phyloP scores from a whole-genome alignment of 345 rosid genomes.

The Syzygium jambos region DNA sequence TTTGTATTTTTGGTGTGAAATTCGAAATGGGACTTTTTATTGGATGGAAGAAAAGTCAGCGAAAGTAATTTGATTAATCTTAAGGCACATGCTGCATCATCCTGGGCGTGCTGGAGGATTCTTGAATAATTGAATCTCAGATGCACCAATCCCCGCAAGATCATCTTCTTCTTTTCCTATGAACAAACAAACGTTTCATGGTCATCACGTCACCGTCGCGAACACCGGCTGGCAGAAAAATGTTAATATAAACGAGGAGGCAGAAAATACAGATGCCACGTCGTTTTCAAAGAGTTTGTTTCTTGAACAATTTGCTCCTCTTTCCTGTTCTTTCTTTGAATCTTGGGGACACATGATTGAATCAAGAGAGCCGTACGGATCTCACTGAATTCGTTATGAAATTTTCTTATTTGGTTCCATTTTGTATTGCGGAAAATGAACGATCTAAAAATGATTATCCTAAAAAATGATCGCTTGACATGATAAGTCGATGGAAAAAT shows the following conservation, averaged over 20 bases:
- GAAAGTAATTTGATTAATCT: neutral
- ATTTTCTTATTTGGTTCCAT: fast-evolving
- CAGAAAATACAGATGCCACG: neutral
- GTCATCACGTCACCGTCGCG: neutral
- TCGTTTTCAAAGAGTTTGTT: neutral
- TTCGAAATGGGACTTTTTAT: neutral
- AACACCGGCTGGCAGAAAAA: neutral
- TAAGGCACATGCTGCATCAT: neutral
- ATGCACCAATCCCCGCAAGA: neutral
- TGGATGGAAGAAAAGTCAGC: neutral
- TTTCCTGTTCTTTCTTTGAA: neutral
- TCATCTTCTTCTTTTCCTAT: neutral
- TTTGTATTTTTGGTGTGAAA: neutral
- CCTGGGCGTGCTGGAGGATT: neutral
- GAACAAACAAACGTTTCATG: neutral
- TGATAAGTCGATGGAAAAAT: no score
- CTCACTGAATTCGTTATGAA: no score
- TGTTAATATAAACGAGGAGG: neutral
- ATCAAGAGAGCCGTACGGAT: neutral
- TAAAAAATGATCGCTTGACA: fast-evolving
- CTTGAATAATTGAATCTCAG: neutral
- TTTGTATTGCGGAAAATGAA: fast-evolving
- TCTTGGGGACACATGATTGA: neutral
- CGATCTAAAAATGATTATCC: fast-evolving
- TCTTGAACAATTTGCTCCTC: neutral